phyloP scores from a whole-genome alignment of 2,329 filamentous ascomycete genomes.

The Sclerotinia minor region DNA sequence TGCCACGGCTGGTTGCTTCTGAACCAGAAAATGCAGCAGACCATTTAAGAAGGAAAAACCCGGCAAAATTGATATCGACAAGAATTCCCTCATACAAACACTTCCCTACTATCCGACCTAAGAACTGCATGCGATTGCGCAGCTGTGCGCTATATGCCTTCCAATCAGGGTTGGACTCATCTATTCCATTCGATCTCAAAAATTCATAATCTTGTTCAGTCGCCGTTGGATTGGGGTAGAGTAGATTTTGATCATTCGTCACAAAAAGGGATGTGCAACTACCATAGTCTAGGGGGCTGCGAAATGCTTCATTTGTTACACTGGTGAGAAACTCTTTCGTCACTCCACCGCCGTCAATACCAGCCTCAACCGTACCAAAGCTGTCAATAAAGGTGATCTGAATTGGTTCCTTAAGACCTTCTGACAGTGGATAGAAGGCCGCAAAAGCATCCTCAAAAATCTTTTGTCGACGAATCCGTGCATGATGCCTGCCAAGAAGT shows the following conservation, averaged over 20 bases:
- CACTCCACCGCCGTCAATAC: constrained; percentile 94
- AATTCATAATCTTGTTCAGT: constrained; percentile 67
- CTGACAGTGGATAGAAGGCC: constrained; percentile 78
- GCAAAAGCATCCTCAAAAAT: constrained; percentile 85
- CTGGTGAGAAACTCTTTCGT: constrained; percentile 96
- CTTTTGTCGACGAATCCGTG: constrained; percentile 73
- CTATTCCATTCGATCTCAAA: constrained; percentile 53
- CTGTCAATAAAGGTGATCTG: constrained; percentile 95
- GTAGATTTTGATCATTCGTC: constrained; percentile 79
- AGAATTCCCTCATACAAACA: constrained; percentile 97
- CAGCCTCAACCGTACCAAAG: constrained; percentile 82
- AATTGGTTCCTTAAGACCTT: constrained; percentile 88
- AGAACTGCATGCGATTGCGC: constrained; percentile 79
- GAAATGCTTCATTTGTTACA: constrained; percentile 82
- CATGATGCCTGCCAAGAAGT: constrained; percentile 64
- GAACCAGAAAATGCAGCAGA: constrained; percentile 68
- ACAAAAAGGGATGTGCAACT: constrained; percentile 67
- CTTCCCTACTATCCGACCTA: constrained; percentile 91
- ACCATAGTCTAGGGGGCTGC: constrained; percentile 40
- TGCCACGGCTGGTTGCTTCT: constrained; percentile 79
- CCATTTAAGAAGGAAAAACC: constrained; percentile 97
- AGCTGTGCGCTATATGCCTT: constrained; percentile 59
- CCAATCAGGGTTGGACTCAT: constrained; percentile 57
- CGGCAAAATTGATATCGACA: constrained; percentile 87
- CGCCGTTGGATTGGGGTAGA: constrained; percentile 83